A percentile compares a stretch with the other conserved stretches of the same genome.
phyloP scores from a whole-genome alignment of 2,329 filamentous ascomycete genomes.

The Helotiales sp. region DNA sequence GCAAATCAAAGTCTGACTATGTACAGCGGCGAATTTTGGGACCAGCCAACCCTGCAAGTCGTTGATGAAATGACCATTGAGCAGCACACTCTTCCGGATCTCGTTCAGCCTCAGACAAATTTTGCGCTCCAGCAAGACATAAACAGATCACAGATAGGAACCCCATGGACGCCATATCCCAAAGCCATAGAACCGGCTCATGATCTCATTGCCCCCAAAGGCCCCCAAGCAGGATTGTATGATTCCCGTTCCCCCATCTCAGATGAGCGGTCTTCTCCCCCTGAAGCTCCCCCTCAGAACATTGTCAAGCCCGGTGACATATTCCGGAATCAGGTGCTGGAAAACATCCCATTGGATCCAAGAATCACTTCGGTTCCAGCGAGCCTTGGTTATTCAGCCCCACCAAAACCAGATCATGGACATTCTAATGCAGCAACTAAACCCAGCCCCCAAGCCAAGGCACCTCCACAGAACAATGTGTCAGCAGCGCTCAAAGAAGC shows the following conservation, averaged over 20 bases:
- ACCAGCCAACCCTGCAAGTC: conserved; percentile 12
- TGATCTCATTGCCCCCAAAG: conserved; percentile 19
- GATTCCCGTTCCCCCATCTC: conserved; percentile 7
- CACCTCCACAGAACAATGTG: conserved; percentile 20
- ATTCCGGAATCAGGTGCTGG: not conserved
- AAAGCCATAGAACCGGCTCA: conserved; percentile 21
- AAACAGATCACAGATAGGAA: conserved; percentile 13
- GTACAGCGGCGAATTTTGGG: conserved; percentile 24
- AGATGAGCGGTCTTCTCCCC: conserved; percentile 10
- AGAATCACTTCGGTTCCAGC: conserved; percentile 24
- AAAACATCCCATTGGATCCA: conserved; percentile 7
- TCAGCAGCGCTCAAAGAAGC: conserved; percentile 28
- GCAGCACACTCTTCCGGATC: conserved; percentile 6
- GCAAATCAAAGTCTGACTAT: conserved; percentile 1
- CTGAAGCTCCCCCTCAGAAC: conserved; percentile 13
- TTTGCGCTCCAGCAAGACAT: not conserved
- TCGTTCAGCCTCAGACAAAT: not conserved
- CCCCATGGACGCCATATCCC: conserved; percentile 16
- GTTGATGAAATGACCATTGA: conserved; percentile 14
- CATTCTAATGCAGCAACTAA: conserved; percentile 8
- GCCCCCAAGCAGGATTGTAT: conserved; percentile 15
- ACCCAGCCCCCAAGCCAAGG: conserved; percentile 23
- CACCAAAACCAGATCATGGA: conserved; percentile 12
- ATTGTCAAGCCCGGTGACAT: conserved; percentile 3
- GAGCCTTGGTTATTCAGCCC: conserved; percentile 14